A percentile compares a stretch with the other conserved stretches of the same genome.
These are phyloP conservation scores for Saturnispora kantuleensis DNA, from an alignment of 805 yeast genomes.

Conservation along the genomic window DNA sequence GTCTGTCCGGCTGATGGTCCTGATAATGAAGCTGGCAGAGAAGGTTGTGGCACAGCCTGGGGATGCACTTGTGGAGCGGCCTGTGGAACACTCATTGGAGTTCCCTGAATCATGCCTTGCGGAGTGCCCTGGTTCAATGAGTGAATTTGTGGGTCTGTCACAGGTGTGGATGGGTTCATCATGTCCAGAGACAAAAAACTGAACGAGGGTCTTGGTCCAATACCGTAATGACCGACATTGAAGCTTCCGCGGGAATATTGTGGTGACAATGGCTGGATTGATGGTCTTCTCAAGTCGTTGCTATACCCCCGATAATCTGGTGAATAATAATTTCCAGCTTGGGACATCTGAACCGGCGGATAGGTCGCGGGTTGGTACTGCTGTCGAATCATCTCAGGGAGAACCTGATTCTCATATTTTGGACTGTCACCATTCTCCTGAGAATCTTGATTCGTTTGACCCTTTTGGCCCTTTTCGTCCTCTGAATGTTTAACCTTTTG, in stretches of 20 bases:
- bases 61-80: not conserved
- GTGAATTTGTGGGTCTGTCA: too few relatives aligned
- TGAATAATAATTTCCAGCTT: not conserved
- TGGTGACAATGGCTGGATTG: not conserved
- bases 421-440: too few relatives aligned
- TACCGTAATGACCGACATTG: not conserved
- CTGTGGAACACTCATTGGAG: not conserved
- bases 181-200: slow-evolving; percentile 1
- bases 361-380: too few relatives aligned
- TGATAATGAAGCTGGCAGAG: not conserved
- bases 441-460: too few relatives aligned
- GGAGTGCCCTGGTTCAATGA: too few relatives aligned
- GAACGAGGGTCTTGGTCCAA: slow-evolving; percentile 1
- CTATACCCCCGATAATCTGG: not conserved
- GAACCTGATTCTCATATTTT: too few relatives aligned
- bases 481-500: too few relatives aligned
- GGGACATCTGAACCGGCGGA: too few relatives aligned
- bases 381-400: too few relatives aligned
- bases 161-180: slow-evolving; percentile 1
- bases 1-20: not conserved
- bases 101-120: not conserved
- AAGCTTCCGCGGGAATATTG: not conserved
- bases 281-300: not conserved
- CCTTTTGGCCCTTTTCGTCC: too few relatives aligned
- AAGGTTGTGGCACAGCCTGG: not conserved